Base-by-base conservation (phyloP, 2,329 filamentous ascomycete species). In the Colletotrichum tofieldiae region DNA sequence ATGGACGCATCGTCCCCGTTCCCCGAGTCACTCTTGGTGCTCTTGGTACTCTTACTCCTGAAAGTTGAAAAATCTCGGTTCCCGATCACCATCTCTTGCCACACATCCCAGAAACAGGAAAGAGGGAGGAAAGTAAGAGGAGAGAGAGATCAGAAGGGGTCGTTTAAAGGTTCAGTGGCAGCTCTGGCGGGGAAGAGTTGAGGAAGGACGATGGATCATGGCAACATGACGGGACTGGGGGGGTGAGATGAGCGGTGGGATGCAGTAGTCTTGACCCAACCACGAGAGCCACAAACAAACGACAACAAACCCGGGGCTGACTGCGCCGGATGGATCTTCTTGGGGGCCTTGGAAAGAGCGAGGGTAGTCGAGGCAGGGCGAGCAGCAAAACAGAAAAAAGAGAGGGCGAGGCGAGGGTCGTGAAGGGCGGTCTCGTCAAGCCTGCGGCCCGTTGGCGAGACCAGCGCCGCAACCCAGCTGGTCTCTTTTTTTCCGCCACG, bases 21-120 rank as follows among this genome's bases (percentile, higher is more conserved):
- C 51, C 69, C 69, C 69, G 69, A 72, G 69, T 72, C 69, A 69
- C 69, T 72, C 69, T 72, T 72, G 23, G 69, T 64, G 60, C 69
- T 72, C 69, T 72, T 72, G 69, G 69, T 72, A 72, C 69, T 72
- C 69, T 72, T 72, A 55, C 69, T 72, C 69, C 69, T 69, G 39
- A 72, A 72, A 55, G 43, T 72, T 45, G 69, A 64, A 64, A 72
- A 72, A 41, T 72, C 69, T 54, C 59, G 65, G 58, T 72, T 72
- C 69, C 69, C 69, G 69, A 72, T 72, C 69, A 72, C 69, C 69
- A 72, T 72, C 69, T 72, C 69, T 72, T 72, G 69, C 69, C 65
- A 65, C 69, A 72, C 69, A 72, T 72, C 69, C 69, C 69, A 72
- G 59, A 37, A 64, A 55, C 45, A 69, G 29, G 59, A 69, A 55